Evolutionary conservation across 31 red algal genomes (phyloP).

Genomic region (Odonthalia washingtoniensis): DNA sequence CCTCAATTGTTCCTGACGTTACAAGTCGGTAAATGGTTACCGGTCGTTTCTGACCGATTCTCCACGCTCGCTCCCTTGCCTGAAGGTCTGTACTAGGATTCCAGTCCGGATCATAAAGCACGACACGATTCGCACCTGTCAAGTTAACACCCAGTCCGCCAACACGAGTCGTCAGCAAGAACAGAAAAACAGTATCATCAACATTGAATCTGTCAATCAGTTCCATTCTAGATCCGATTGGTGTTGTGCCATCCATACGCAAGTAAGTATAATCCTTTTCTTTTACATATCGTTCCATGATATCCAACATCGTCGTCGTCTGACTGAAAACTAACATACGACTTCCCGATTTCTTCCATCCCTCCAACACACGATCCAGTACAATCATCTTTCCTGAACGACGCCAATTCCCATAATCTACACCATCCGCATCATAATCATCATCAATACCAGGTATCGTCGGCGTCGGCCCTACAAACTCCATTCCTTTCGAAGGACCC

Average conservation of each 20-base stretch:
- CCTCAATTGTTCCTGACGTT: constrained; percentile 97
- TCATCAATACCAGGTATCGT: constrained; percentile 13
- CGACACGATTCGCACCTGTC: constrained; percentile 95
- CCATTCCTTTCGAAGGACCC: no score
- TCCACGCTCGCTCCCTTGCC: constrained; percentile 96
- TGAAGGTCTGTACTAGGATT: constrained; percentile 97
- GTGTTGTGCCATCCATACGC: no score
- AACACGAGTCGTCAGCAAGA: constrained; percentile 94
- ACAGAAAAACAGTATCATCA: constrained; percentile 74
- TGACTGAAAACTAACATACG: constrained; percentile 96
- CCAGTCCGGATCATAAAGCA: constrained; percentile 98
- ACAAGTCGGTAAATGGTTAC: constrained; percentile 93
- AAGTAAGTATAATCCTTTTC: constrained; percentile 71
- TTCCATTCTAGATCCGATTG: no score
- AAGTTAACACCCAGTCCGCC: constrained; percentile 97
- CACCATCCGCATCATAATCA: constrained; percentile 28
- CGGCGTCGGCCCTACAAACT: no score
- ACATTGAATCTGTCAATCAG: no score
- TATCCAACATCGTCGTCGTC: constrained; percentile 89
- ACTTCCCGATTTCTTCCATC: constrained; percentile 76
- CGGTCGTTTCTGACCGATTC: constrained; percentile 92
- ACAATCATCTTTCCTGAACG: constrained; percentile 89
- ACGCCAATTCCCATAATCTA: constrained; percentile 82
- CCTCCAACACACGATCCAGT: constrained; percentile 70
- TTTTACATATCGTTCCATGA: constrained; percentile 79